These are phyloP conservation scores for Taphrina wiesneri DNA, from an alignment of 1,139 yeast species.

Conservation along the genomic window DNA sequence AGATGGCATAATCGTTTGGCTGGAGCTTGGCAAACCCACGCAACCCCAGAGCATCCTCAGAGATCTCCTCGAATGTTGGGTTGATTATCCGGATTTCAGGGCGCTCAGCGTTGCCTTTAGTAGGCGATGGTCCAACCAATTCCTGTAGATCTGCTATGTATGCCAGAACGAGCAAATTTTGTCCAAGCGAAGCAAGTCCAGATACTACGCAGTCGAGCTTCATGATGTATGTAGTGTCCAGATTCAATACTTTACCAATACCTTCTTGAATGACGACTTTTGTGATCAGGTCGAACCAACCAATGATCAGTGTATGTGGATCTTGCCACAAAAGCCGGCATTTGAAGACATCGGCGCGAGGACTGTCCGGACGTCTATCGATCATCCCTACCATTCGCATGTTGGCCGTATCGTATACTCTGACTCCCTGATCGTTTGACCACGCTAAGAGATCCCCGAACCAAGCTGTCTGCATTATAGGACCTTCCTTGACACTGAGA, in stretches of 20 bases:
- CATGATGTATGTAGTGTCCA: slow-evolving; percentile 41
- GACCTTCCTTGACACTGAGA: slow-evolving; percentile 64
- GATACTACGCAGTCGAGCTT: slow-evolving; percentile 65
- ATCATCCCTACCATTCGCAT: slow-evolving; percentile 45
- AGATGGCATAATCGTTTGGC: slow-evolving; percentile 74
- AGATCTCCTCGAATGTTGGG: slow-evolving; percentile 68
- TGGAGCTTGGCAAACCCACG: slow-evolving; percentile 63
- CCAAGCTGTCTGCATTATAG: slow-evolving; percentile 67
- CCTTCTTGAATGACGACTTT: slow-evolving; percentile 54
- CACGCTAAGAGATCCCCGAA: slow-evolving; percentile 70
- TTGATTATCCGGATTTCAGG: slow-evolving; percentile 76
- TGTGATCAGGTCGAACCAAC: slow-evolving; percentile 86
- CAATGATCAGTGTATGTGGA: slow-evolving; percentile 66
- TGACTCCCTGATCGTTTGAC: slow-evolving; percentile 67
- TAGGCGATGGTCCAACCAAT: slow-evolving; percentile 35
- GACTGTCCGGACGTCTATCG: slow-evolving; percentile 60
- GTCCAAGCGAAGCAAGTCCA: slow-evolving; percentile 72
- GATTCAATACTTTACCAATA: slow-evolving; percentile 16
- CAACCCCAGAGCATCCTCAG: slow-evolving; percentile 77
- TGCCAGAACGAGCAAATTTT: slow-evolving; percentile 63
- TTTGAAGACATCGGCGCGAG: slow-evolving; percentile 79
- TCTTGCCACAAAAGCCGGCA: slow-evolving; percentile 75
- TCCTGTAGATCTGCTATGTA: slow-evolving; percentile 39
- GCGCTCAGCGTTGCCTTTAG: slow-evolving; percentile 35
- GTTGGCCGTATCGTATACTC: slow-evolving; percentile 39